Evolutionary conservation across 2,329 filamentous ascomycete species (phyloP).

Genomic region (Rhynchosporium secalis): DNA sequence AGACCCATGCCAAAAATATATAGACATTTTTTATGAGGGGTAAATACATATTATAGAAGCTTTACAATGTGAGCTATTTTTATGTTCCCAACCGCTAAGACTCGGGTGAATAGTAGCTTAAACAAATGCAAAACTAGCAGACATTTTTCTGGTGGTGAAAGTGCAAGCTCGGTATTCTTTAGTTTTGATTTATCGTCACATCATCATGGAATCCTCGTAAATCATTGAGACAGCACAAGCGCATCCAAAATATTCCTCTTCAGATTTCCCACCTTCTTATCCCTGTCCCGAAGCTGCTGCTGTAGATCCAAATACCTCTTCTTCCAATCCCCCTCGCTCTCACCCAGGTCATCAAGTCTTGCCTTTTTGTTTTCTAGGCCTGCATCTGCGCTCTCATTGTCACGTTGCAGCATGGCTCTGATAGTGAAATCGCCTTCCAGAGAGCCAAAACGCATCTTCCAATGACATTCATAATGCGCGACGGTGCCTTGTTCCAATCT

Average conservation of each 20-base stretch:
- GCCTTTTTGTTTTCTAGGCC: conserved; percentile 14
- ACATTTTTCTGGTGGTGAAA: no score
- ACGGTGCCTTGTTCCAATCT: conserved; percentile 47
- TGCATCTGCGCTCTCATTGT: conserved; percentile 20
- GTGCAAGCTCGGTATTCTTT: no score
- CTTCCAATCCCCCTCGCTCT: conserved; percentile 47
- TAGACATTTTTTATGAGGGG: no score
- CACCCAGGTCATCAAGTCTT: conserved; percentile 22
- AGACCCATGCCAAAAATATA: no score
- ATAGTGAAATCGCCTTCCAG: conserved; percentile 55
- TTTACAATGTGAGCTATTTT: no score
- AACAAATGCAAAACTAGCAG: no score
- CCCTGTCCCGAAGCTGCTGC: conserved; percentile 58
- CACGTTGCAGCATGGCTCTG: conserved; percentile 44
- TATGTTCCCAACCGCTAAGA: no score
- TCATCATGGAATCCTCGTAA: conserved; percentile 12
- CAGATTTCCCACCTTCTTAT: conserved; percentile 51
- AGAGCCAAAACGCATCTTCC: conserved; percentile 57
- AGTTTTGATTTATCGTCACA: neutral
- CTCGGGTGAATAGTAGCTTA: no score
- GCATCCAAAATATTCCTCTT: conserved; percentile 46
- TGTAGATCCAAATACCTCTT: conserved; percentile 58
- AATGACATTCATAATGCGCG: conserved; percentile 52
- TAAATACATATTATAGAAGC: no score
- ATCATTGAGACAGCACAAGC: conserved; percentile 29